Percentiles rank a stretch among this genome's conserved stretches.
Evolutionary conservation across 331 rosid genomes (phyloP).

Genomic region (Acacia pycnantha): DNA sequence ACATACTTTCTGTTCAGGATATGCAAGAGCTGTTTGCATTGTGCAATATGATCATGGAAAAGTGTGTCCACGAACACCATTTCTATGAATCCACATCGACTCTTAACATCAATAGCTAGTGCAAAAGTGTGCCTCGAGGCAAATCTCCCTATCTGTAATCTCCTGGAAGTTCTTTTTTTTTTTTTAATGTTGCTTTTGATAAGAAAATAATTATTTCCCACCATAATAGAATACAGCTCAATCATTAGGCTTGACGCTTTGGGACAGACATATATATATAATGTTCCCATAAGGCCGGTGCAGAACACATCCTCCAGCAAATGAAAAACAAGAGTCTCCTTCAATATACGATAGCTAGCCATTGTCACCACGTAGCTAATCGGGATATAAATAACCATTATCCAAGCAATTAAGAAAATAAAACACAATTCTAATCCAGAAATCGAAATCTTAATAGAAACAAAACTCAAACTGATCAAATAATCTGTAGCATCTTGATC

Average conservation of each 20-base stretch:
- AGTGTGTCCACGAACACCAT: neutral
- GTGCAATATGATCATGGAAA: neutral
- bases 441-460: neutral
- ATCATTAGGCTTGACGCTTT: neutral
- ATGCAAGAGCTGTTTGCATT: neutral
- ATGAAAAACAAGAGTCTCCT: neutral
- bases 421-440: neutral
- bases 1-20: neutral
- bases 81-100: neutral
- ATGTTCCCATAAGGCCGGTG: neutral
- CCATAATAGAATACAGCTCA: neutral
- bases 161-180: neutral
- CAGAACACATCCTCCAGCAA: neutral
- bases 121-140: neutral
- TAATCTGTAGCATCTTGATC: neutral
- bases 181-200: neutral
- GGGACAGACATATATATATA: neutral
- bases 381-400: neutral
- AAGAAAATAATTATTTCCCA: neutral
- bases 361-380: neutral
- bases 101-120: neutral
- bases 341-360: neutral
- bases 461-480: neutral
- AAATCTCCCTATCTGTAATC: neutral
- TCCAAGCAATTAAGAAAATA: neutral